Evolutionary conservation across 1,284 basidiomycete genomes (phyloP).

Genomic region (Rhodotorula sp.): DNA sequence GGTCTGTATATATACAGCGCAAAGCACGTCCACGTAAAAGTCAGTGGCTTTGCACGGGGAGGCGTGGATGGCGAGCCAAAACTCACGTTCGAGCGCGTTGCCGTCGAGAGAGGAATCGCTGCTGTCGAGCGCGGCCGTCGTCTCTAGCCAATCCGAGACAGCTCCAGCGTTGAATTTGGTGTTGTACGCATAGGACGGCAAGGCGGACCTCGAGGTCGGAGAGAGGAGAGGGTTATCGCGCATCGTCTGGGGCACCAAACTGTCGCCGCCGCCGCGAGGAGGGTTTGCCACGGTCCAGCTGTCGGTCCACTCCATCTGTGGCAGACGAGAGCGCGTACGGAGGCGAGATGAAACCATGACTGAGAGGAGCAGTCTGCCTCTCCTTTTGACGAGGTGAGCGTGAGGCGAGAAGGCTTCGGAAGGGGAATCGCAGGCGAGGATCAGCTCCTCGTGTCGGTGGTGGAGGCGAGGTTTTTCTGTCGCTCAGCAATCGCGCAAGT

Average conservation of each 20-base stretch:
- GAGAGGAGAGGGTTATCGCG: background rate
- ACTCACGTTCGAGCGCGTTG: background rate
- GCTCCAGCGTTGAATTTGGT: background rate
- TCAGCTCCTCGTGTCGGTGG: too few relatives aligned
- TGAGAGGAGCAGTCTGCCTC: background rate
- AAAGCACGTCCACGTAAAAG: background rate
- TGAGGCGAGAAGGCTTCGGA: too few relatives aligned
- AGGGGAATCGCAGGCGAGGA: too few relatives aligned
- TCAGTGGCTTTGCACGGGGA: background rate
- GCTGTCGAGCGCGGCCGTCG: background rate
- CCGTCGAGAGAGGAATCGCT: conserved; percentile 1
- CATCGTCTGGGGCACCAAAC: background rate
- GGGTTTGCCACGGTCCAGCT: background rate
- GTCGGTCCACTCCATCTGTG: background rate
- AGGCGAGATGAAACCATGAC: background rate
- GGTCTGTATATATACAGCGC: too few relatives aligned
- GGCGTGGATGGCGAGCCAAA: too few relatives aligned
- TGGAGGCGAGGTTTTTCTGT: too few relatives aligned
- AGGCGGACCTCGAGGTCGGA: background rate
- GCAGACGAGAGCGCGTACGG: background rate
- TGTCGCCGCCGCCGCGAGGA: background rate
- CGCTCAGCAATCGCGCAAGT: too few relatives aligned
- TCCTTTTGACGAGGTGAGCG: too few relatives aligned
- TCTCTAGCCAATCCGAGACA: background rate
- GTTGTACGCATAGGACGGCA: background rate